Evolutionary conservation across 2,329 filamentous ascomycete species (phyloP).

Genomic region (Microcera coccophila): DNA sequence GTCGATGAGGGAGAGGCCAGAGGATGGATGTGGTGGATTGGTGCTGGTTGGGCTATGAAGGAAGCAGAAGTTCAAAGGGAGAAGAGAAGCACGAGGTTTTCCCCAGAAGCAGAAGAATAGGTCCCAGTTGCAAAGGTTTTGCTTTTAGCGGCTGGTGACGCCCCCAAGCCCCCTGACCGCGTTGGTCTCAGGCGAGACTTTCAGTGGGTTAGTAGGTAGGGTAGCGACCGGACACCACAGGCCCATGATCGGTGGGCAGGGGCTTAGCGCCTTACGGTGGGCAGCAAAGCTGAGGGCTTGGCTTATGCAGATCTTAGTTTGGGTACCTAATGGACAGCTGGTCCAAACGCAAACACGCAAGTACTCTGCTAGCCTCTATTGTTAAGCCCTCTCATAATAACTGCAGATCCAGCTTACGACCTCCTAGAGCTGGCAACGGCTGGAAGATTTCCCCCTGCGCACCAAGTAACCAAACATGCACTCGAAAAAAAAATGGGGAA

Average conservation of each 20-base stretch:
- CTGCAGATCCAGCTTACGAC: neutral
- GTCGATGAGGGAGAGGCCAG: slow-evolving; percentile 28
- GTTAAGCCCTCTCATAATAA: neutral
- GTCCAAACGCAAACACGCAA: neutral
- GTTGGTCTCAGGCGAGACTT: slow-evolving; percentile 13
- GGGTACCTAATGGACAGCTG: neutral
- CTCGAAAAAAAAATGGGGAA: neutral
- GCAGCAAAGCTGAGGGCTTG: neutral
- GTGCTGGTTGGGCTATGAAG: slow-evolving; percentile 14
- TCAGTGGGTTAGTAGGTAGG: neutral
- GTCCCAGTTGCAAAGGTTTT: slow-evolving; percentile 38
- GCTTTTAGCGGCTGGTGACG: slow-evolving; percentile 33
- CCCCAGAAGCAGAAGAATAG: slow-evolving; percentile 36
- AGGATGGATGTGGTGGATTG: slow-evolving; percentile 20
- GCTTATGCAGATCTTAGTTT: neutral
- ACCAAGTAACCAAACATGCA: neutral
- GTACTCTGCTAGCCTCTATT: too few relatives aligned
- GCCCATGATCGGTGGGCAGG: neutral
- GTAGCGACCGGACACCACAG: neutral
- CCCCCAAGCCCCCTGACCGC: slow-evolving; percentile 18
- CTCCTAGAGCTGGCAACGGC: neutral
- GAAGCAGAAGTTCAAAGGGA: slow-evolving; percentile 27
- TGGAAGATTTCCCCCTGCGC: neutral
- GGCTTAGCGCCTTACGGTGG: neutral
- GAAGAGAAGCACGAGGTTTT: slow-evolving; percentile 35